Base-by-base conservation (phyloP, 2,329 filamentous ascomycete genomes). In the Aspergillus bombycis region DNA sequence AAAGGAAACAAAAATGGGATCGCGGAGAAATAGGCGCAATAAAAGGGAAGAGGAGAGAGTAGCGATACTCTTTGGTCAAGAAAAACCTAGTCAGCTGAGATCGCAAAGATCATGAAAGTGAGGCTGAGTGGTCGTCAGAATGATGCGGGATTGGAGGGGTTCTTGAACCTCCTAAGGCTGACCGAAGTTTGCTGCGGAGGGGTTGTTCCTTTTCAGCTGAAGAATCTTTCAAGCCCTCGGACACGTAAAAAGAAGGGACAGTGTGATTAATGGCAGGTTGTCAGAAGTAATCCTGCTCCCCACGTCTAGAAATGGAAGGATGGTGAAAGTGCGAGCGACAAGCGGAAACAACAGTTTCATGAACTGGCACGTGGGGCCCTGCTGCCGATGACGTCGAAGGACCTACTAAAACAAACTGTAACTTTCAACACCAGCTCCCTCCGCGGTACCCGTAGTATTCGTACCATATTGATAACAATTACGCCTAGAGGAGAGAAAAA, bases 371-470 rank as follows among this genome's bases (percentile, higher is more conserved):
- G 67, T 64, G 66, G 67, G 67, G 60, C 61, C n/a, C 63, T 63
- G 63, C 48, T 14, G n/a, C 48, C 62, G 61, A 74, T 74, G 71
- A 73, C 72, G 71, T 73, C 68, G 70, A 63, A 38, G 16, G 46
- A 11, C 21, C 16, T 59, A 16, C 34, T 36, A 36, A 36, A 36
- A 16, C 34, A 36, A 36, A 14, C 34, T 6, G 19, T 57, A 57
- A 54, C 14, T 28, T 28, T 50, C 5, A 50, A 28, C 34, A 36
- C 14, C 34, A 16, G 32, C 32, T 34, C 30, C 10, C 30, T 32
- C 32, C 9, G 32, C 32, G 32, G 32, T 34, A 34, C 32, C 32
- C 10, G 32, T 34, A 11, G 32, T 34, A 34, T 34, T 34, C 32
- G 11, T 34, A 10, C 34, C 34, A 36, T 36, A 36, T 16, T 14